Percentiles rank a stretch among this genome's conserved stretches.
Conservation (phyloP, 1,139 yeast species). For the Chernovozyma aurita region DNA sequence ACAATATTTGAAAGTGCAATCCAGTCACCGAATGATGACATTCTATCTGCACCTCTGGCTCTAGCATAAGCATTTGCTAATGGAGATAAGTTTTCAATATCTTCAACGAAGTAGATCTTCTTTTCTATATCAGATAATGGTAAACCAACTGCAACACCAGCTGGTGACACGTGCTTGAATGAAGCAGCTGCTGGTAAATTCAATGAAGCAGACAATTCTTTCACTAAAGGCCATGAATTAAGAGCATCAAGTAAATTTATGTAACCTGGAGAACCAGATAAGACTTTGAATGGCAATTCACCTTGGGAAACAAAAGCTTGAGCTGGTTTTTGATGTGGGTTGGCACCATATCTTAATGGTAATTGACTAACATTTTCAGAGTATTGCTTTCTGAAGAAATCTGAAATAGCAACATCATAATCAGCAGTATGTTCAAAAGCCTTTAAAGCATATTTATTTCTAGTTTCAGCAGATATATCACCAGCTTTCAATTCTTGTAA, state of each 20-base stretch:
- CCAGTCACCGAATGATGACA: conserved; percentile 98
- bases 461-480: conserved; percentile 66
- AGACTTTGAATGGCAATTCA: conserved; percentile 87
- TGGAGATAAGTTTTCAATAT: conserved; percentile 91
- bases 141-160: conserved; percentile 96
- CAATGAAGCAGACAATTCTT: conserved; percentile 90
- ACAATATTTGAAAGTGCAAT: conserved; percentile 95
- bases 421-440: conserved; percentile 99
- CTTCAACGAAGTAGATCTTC: conserved; percentile 91
- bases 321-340: conserved; percentile 99
- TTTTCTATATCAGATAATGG: conserved; percentile 89
- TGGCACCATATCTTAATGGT: conserved; percentile 96
- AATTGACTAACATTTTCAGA: conserved; percentile 85
- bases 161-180: conserved; percentile 97
- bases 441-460: conserved; percentile 85
- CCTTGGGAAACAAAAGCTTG: conserved; percentile 90
- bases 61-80: conserved; percentile 97
- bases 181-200: conserved; percentile 98
- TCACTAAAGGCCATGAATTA: conserved; percentile 98
- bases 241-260: conserved; percentile 93
- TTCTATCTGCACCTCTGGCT: conserved; percentile 99
- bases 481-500: conserved; percentile 73
- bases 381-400: conserved; percentile 95
- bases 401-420: conserved; percentile 92
- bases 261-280: conserved; percentile 95